phyloP scores from a whole-genome alignment of 192 early-diverging fungal genomes.

The Mortierella antarctica region DNA sequence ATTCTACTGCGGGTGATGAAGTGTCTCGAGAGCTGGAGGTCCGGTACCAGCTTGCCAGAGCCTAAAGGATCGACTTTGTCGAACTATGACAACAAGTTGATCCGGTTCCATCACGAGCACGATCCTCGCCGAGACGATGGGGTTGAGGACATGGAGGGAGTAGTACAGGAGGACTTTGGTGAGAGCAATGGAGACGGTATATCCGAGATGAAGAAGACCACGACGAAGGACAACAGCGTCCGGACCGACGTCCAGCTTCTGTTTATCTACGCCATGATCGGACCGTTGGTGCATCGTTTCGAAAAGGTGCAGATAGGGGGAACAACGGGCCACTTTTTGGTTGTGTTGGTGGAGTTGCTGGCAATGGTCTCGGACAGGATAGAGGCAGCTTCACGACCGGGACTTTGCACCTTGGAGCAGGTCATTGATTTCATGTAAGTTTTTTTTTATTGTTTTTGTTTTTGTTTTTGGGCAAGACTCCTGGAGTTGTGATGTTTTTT shows the following conservation, averaged over 20 bases:
- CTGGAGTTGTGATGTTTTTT: neutral
- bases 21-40: slow-evolving; percentile 53
- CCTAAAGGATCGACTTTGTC: slow-evolving; percentile 22
- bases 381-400: slow-evolving; percentile 56
- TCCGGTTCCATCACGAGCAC: slow-evolving; percentile 12
- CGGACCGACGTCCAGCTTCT: slow-evolving; percentile 76
- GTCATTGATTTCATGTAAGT: slow-evolving; percentile 67
- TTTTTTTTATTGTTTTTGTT: too few species aligned
- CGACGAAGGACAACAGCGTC: slow-evolving; percentile 47
- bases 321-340: slow-evolving; percentile 53
- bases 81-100: slow-evolving; percentile 22
- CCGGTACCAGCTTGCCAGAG: slow-evolving; percentile 11
- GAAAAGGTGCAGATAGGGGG: slow-evolving; percentile 65
- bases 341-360: slow-evolving; percentile 58
- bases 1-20: slow-evolving; percentile 64
- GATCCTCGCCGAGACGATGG: slow-evolving; percentile 13
- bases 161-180: neutral
- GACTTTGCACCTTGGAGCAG: slow-evolving; percentile 58
- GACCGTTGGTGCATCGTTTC: slow-evolving; percentile 77
- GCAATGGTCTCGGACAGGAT: slow-evolving; percentile 55
- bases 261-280: slow-evolving; percentile 76
- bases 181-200: neutral
- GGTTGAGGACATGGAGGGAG: slow-evolving; percentile 13
- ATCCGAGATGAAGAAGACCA: slow-evolving; percentile 12
- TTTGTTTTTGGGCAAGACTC: neutral